Evolutionary conservation across 345 rosid genomes (phyloP), one percentile per base, ranked within the genome.

Genomic region (Camelina sativa): DNA sequence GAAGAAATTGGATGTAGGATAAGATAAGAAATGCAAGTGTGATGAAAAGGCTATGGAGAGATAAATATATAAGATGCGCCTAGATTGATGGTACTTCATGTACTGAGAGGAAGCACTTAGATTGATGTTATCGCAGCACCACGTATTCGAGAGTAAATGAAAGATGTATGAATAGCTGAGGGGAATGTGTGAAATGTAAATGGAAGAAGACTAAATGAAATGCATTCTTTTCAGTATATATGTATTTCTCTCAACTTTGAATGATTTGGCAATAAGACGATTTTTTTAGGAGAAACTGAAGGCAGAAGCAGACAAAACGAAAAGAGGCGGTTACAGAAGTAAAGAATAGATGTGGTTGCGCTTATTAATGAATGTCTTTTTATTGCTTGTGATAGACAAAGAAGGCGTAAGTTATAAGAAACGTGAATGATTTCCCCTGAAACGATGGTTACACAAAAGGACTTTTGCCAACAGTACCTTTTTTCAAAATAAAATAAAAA

Each of bases 151-250:
- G 23, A 46, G 77, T 64, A 35, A 38, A 56, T 17, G 59, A 47
- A 65, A 54, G 57, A 56, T 65, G 34, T 37, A 44, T 10, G 44
- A 63, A 19, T 70, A 72, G 43, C 64, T 20, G 52, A 43, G 52
- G 34, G 20, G 35, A 58, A 74, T 37, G 60, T 58, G 62, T 67
- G 19, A 37, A 65, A 17, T 75, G 79, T 67, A 67, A 75, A 74
- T 74, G 66, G 67, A 57, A 58, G 61, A 66, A 66, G 53, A 66
- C 72, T 12, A 28, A 56, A 60, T 60, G 56, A 75, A 50, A 28
- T 15, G 46, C 74, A 52, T 41, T 67, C 3, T 67, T 75, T 48
- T 59, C 7, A 19, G 62, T 59, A 19, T 67, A 19, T 75, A 65
- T 47, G 52, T 37, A 2, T 58, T 34, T 41, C 35, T 66, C 59